Evolutionary conservation across 2,329 filamentous ascomycete species (phyloP).

Genomic region (Penicillium sp.): DNA sequence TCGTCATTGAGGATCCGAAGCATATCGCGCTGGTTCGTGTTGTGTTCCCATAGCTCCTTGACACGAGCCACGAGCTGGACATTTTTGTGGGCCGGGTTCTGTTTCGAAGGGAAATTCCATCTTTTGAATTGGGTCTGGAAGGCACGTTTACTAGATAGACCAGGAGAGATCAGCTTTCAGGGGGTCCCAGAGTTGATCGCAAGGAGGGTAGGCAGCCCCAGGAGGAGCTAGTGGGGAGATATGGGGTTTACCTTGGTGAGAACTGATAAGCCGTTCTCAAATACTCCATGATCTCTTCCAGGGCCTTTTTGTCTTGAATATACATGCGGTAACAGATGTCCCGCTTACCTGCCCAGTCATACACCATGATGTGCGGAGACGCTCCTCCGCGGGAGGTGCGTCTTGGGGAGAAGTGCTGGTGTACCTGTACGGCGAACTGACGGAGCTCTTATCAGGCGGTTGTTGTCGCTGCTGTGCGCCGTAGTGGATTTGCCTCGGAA

Average conservation of each 20-base stretch:
- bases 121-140: slow-evolving; percentile 76
- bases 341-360: slow-evolving; percentile 70
- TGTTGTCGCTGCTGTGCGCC: slow-evolving; percentile 42
- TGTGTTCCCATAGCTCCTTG: slow-evolving; percentile 77
- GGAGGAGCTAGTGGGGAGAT: slow-evolving; percentile 26
- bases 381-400: slow-evolving; percentile 33
- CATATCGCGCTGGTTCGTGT: slow-evolving; percentile 75
- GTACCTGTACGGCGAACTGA: slow-evolving; percentile 9
- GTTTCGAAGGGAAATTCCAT: slow-evolving; percentile 79
- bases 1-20: slow-evolving; percentile 70
- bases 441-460: slow-evolving; percentile 34
- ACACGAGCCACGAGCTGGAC: slow-evolving; percentile 68
- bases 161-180: not conserved
- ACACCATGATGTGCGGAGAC: slow-evolving; percentile 49
- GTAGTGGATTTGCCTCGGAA: slow-evolving; percentile 34
- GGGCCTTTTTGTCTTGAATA: slow-evolving; percentile 72
- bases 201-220: not conserved
- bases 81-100: slow-evolving; percentile 73
- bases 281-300: slow-evolving; percentile 75
- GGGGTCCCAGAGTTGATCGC: too few species aligned
- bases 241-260: slow-evolving; percentile 72
- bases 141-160: slow-evolving; percentile 67
- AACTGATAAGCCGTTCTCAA: slow-evolving; percentile 69
- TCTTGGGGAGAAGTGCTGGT: slow-evolving; percentile 17
- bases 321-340: slow-evolving; percentile 72